Conservation (phyloP, 495 filamentous ascomycete genomes). For the Neurospora africana region DNA sequence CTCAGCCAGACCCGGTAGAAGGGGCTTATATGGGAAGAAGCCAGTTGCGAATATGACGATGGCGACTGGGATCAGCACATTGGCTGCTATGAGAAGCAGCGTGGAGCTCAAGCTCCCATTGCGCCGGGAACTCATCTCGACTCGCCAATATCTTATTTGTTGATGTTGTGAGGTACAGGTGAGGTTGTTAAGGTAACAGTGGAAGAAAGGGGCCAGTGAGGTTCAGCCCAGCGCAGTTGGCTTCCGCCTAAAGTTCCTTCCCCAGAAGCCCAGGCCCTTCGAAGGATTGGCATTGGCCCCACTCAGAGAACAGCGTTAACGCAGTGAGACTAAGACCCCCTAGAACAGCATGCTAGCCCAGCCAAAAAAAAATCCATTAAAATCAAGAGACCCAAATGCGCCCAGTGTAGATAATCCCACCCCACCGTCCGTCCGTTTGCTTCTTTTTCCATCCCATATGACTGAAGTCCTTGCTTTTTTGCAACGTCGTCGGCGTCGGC, state of each 20-base stretch:
- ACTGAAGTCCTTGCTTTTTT: background rate
- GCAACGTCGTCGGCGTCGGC: background rate
- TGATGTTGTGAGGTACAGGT: background rate
- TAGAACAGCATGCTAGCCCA: background rate
- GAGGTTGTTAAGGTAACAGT: background rate
- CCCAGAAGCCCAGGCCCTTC: background rate
- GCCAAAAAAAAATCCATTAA: background rate
- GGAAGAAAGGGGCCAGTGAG: background rate
- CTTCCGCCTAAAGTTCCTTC: background rate
- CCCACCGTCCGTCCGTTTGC: background rate
- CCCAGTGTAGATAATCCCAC: background rate
- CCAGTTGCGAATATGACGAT: conserved; percentile 78
- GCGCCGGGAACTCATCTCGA: conserved; percentile 19
- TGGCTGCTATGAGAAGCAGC: conserved; percentile 49
- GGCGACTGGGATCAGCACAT: conserved; percentile 66
- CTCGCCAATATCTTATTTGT: background rate
- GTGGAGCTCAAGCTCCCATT: conserved; percentile 26
- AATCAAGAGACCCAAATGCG: background rate
- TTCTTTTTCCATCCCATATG: background rate
- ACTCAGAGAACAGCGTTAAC: background rate
- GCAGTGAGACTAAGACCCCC: background rate
- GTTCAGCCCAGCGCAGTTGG: background rate
- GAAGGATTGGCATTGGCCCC: background rate
- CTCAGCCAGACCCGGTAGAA: conserved; percentile 70
- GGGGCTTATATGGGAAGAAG: conserved; percentile 96